Percentiles rank a stretch among this genome's conserved stretches.
phyloP scores from a whole-genome alignment of 73 alveolate species.

The Paramecium tetraurelia region DNA sequence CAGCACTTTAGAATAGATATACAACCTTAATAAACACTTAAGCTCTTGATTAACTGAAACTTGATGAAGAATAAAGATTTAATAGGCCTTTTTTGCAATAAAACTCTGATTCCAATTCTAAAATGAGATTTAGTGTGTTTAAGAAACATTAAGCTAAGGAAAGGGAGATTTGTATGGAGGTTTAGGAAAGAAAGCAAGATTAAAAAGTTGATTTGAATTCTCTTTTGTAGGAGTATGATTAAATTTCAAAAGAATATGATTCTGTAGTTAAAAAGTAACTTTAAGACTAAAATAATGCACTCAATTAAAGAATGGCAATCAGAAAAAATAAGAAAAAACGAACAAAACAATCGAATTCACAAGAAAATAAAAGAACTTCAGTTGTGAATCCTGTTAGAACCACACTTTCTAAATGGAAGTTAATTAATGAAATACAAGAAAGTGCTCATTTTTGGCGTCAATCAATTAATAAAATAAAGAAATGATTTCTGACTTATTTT shows the following conservation, averaged over 20 bases:
- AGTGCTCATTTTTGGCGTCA: conserved; percentile 10
- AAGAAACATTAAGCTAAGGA: conserved; percentile 6
- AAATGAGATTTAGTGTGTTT: conserved; percentile 14
- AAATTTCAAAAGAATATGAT: conserved; percentile 17
- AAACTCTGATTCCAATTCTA: background rate
- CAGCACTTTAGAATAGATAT: background rate
- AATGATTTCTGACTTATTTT: background rate
- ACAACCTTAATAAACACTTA: background rate
- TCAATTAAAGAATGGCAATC: background rate
- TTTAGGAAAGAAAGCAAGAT: background rate
- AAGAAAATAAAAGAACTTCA: background rate
- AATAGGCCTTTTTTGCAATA: background rate
- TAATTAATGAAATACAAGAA: background rate
- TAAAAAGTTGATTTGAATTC: background rate
- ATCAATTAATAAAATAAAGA: background rate
- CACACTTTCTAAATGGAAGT: background rate
- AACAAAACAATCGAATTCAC: background rate
- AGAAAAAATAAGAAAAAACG: background rate
- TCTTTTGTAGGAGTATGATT: background rate
- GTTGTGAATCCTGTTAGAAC: background rate
- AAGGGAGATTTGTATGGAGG: background rate
- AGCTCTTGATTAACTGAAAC: background rate
- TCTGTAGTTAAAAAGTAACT: background rate
- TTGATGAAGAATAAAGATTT: background rate
- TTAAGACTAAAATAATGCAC: background rate